These are phyloP conservation scores for Neurospora sp. DNA, from an alignment of 2,329 filamentous ascomycete species.

Conservation along the genomic window DNA sequence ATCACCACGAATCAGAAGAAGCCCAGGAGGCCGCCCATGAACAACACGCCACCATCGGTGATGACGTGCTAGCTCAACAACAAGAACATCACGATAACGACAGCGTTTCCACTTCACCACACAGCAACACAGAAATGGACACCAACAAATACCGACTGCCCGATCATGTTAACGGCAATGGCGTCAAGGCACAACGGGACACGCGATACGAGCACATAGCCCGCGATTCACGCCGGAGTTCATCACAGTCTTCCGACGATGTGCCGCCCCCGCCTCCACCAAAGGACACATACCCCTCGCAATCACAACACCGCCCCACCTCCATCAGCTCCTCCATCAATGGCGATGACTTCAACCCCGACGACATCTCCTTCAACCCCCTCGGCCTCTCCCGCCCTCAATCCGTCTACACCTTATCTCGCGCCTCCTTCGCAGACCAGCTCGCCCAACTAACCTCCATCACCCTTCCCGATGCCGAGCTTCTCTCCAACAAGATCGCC, in stretches of 20 bases:
- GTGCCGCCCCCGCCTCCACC: constrained; percentile 34
- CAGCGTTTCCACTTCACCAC: neutral
- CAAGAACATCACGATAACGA: neutral
- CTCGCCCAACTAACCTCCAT: constrained; percentile 86
- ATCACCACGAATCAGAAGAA: constrained; percentile 8
- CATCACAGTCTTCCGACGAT: constrained; percentile 23
- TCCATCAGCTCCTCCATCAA: constrained; percentile 17
- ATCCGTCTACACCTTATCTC: constrained; percentile 88
- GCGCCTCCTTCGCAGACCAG: constrained; percentile 87
- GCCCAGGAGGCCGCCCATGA: constrained; percentile 22
- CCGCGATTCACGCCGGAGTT: constrained; percentile 27
- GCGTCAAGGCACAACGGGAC: constrained; percentile 51
- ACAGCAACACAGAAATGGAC: constrained; percentile 44
- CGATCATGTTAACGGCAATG: constrained; percentile 59
- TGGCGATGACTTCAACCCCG: constrained; percentile 35
- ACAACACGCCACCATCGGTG: neutral
- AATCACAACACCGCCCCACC: constrained; percentile 25
- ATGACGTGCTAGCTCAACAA: neutral
- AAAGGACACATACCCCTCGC: constrained; percentile 36
- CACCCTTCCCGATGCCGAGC: constrained; percentile 75
- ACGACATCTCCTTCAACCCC: constrained; percentile 52
- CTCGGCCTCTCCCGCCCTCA: constrained; percentile 59
- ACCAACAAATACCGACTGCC: constrained; percentile 66
- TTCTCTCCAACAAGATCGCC: constrained; percentile 72
- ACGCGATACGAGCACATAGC: constrained; percentile 50